Conservation (phyloP, 176 grass and related monocot genomes). For the Carex parvula region DNA sequence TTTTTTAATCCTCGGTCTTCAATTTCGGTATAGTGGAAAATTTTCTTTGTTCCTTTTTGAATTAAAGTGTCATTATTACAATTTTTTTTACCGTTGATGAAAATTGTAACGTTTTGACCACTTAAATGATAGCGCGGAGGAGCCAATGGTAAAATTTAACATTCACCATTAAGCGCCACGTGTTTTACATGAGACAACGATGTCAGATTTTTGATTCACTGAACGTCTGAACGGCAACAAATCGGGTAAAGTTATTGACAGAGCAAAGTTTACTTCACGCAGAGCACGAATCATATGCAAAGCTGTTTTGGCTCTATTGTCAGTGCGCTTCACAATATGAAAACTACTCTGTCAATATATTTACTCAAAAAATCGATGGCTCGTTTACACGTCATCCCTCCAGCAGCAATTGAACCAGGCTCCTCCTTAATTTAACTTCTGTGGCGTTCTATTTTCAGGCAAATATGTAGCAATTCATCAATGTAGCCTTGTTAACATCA, state of each 20-base stretch:
- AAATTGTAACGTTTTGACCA: neutral
- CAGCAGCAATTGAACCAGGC: neutral
- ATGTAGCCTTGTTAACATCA: no score
- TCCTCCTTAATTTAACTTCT: neutral
- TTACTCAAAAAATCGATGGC: neutral
- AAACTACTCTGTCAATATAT: no score
- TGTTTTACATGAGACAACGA: neutral
- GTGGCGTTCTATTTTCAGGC: neutral
- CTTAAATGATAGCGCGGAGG: neutral
- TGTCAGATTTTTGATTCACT: constrained; percentile 3
- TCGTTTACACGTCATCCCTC: neutral
- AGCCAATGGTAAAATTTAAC: neutral
- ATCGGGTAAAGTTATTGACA: no score
- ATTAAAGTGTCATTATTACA: neutral
- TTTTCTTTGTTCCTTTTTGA: neutral
- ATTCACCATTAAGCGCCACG: neutral
- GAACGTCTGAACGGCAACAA: neutral
- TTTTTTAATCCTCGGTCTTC: no score
- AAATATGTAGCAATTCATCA: neutral
- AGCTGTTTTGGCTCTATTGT: no score
- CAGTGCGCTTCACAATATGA: no score
- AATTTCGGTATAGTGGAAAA: neutral
- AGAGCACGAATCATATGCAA: no score
- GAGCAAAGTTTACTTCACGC: no score
- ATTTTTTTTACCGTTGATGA: neutral